These are phyloP conservation scores for Populus tomentosa DNA, from an alignment of 441 rosid genomes.

Conservation along the genomic window DNA sequence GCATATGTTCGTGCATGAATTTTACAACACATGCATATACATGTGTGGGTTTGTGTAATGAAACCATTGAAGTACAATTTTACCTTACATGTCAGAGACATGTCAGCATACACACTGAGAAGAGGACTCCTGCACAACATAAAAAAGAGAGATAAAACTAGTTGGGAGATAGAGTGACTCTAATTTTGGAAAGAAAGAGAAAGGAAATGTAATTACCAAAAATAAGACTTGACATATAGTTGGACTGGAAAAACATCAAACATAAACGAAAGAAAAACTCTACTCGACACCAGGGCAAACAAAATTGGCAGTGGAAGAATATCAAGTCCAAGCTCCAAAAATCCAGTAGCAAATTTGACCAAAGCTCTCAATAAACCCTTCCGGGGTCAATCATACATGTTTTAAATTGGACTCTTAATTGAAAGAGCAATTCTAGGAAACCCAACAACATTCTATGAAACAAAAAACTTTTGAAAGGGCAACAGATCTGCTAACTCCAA, in stretches of 20 bases:
- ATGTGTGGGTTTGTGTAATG: not conserved
- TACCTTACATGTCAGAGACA: conserved; percentile 96
- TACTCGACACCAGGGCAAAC: not conserved
- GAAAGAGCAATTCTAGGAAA: not conserved
- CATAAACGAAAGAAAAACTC: not conserved
- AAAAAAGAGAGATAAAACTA: not conserved
- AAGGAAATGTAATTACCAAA: not conserved
- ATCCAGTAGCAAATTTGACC: not conserved
- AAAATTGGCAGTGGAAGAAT: not conserved
- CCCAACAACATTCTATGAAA: not conserved
- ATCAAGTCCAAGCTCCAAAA: not conserved
- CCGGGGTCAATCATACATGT: not conserved
- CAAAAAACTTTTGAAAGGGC: too few relatives aligned
- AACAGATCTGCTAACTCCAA: too few relatives aligned
- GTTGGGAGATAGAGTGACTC: not conserved
- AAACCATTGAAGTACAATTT: conserved; percentile 2
- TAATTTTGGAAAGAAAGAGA: not conserved
- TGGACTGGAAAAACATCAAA: not conserved
- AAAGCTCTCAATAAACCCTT: not conserved
- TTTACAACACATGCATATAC: not conserved
- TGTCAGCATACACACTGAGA: conserved; percentile 93
- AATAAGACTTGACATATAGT: not conserved
- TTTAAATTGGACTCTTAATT: not conserved
- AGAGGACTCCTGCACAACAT: conserved; percentile 71
- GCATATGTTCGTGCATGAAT: not conserved